A percentile compares a stretch with the other conserved stretches of the same genome.
These are phyloP conservation scores for Penicillium freii DNA, from an alignment of 2,329 filamentous ascomycete genomes.

Conservation along the genomic window DNA sequence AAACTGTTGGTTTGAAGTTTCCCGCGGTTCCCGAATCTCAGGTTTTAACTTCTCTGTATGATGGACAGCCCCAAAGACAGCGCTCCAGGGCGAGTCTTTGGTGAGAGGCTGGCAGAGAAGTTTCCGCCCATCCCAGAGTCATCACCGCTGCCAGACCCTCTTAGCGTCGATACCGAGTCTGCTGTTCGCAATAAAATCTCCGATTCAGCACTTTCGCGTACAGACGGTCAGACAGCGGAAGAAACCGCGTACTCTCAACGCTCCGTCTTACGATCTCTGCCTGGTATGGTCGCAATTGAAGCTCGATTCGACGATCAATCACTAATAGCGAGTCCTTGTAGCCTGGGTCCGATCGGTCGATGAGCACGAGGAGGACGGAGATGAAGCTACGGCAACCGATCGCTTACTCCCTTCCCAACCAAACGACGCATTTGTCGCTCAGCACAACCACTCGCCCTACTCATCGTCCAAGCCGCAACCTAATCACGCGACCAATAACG, in stretches of 20 bases:
- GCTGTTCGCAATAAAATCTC: slow-evolving; percentile 20
- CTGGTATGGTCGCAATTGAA: slow-evolving; percentile 29
- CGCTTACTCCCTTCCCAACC: slow-evolving; percentile 39
- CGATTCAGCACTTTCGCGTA: slow-evolving; percentile 21
- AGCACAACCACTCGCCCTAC: slow-evolving; percentile 47
- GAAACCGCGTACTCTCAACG: slow-evolving; percentile 11
- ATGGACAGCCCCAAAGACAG: slow-evolving; percentile 25
- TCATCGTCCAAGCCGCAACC: slow-evolving; percentile 26
- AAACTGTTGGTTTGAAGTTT: slow-evolving; percentile 20
- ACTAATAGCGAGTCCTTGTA: slow-evolving; percentile 19
- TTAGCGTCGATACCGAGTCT: slow-evolving; percentile 24
- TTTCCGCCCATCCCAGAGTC: slow-evolving; percentile 15
- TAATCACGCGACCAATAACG: slow-evolving; percentile 5
- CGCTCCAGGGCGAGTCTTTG: slow-evolving; percentile 16
- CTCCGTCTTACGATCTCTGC: slow-evolving; percentile 35
- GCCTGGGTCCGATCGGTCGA: slow-evolving; percentile 48
- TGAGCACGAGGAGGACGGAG: slow-evolving; percentile 34
- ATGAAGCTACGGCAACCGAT: slow-evolving; percentile 35
- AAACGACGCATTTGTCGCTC: slow-evolving; percentile 44
- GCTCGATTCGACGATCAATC: slow-evolving; percentile 1
- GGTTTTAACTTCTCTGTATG: background rate
- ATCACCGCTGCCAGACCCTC: slow-evolving; percentile 10
- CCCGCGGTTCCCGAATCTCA: slow-evolving; percentile 17
- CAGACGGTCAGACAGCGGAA: slow-evolving; percentile 18
- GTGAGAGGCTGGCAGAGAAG: slow-evolving; percentile 25